Conservation (phyloP, 1,284 basidiomycete species). For the Fomitopsis palustris region DNA sequence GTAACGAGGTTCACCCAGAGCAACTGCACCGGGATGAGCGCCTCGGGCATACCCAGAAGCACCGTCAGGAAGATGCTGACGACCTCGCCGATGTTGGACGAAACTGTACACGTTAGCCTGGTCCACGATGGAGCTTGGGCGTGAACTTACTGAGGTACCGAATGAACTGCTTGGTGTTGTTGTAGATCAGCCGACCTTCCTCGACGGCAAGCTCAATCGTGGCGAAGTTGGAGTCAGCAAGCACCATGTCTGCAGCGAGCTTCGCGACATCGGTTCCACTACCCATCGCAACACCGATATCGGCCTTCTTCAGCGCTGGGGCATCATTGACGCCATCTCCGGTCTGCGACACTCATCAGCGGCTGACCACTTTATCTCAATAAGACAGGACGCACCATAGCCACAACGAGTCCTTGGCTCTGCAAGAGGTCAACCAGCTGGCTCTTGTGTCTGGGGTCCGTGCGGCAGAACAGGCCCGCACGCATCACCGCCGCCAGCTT, state of each 20-base stretch:
- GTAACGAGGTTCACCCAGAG: slow-evolving; percentile 97
- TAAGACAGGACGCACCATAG: slow-evolving; percentile 68
- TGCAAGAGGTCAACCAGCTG: slow-evolving; percentile 96
- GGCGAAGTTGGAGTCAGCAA: slow-evolving; percentile 86
- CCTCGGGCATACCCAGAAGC: slow-evolving; percentile 96
- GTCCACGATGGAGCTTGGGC: background rate
- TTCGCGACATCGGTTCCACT: slow-evolving; percentile 99
- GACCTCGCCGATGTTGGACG: slow-evolving; percentile 97
- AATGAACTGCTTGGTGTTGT: slow-evolving; percentile 99
- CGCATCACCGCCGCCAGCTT: slow-evolving; percentile 84
- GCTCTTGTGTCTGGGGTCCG: slow-evolving; percentile 94
- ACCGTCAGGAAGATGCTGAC: slow-evolving; percentile 98
- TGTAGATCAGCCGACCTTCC: slow-evolving; percentile 96
- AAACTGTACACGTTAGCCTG: slow-evolving; percentile 60
- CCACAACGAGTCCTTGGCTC: slow-evolving; percentile 89
- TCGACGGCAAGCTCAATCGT: slow-evolving; percentile 96
- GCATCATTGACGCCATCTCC: slow-evolving; percentile 97
- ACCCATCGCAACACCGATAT: slow-evolving; percentile 99
- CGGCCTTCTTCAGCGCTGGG: slow-evolving; percentile 94
- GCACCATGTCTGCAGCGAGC: slow-evolving; percentile 95
- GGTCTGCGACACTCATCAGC: slow-evolving; percentile 45
- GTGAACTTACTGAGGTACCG: slow-evolving; percentile 74
- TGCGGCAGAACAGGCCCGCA: slow-evolving; percentile 89
- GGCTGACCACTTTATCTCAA: slow-evolving; percentile 4
- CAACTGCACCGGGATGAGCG: slow-evolving; percentile 95